These are phyloP conservation scores for Alternaria atra DNA, from an alignment of 2,329 filamentous ascomycete species.

Conservation along the genomic window DNA sequence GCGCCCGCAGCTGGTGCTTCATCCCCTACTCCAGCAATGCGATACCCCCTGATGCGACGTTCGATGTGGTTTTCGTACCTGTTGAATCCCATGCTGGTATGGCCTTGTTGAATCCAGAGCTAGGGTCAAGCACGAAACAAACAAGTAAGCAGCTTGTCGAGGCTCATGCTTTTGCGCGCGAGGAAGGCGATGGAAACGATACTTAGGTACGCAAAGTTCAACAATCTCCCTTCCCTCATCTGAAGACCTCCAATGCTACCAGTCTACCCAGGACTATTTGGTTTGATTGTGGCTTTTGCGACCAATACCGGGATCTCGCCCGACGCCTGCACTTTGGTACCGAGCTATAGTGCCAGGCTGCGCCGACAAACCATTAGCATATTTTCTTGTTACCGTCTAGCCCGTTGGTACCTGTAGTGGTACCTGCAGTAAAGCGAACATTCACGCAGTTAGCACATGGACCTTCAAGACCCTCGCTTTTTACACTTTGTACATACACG, in stretches of 20 bases:
- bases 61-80: background rate
- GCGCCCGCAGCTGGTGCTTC: background rate
- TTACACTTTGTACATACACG: background rate
- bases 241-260: background rate
- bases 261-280: background rate
- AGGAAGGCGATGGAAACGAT: background rate
- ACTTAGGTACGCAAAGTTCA: background rate
- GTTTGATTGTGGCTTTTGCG: background rate
- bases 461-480: background rate
- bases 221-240: background rate
- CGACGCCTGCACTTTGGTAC: background rate
- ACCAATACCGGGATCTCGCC: background rate
- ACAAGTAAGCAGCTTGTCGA: background rate
- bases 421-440: background rate
- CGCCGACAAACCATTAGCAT: background rate
- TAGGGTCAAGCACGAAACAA: background rate
- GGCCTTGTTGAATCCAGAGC: background rate
- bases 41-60: background rate
- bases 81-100: background rate
- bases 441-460: background rate
- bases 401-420: background rate
- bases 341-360: background rate
- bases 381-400: slow-evolving; percentile 1
- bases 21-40: background rate
- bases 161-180: background rate